Base-by-base conservation (phyloP, 192 early-diverging fungal species). In the Mortierella hygrophila region DNA sequence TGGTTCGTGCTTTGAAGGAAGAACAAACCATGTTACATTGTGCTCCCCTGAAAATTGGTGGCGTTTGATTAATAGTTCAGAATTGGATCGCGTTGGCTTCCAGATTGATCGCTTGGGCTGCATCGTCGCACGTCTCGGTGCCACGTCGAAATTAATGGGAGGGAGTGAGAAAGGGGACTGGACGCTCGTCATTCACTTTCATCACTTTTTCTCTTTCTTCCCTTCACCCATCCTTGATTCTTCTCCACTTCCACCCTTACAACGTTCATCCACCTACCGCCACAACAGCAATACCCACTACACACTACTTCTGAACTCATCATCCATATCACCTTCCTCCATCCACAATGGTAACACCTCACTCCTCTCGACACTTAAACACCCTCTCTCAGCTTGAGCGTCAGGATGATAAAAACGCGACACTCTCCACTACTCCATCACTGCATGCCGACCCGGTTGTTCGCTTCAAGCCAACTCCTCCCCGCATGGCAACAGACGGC, bases 121-220 rank as follows among this genome's bases (percentile, higher is more conserved):
- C 60, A 65, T 32, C 60, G 29, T 65, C 29, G 60, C 60, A 65
- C n/a, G 60, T 65, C 60, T 65, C 60, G 60, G 60, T 65, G 60
- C 60, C 60, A 65, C 60, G 60, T 65, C 60, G 60, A 42, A 38
- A 70, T 23, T 35, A 41, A 42, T 3, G 37, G 38, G 5, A 70
- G 21, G 35, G 47, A 52, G 18, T 2, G 47, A 52, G 4, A 52
- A 18, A 52, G 15, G 35, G 5, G 13, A 32, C 11, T 8, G 29
- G 60, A 11, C 29, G 11, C 6, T 65, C 60, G 55, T 57, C 55
- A 10, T 55, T 5, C 52, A 55, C 55, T 65, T 65, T 65, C 60
- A 65, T 65, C 60, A 65, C 60, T 32, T 65, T 65, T 65, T 65
- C 26, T 32, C 13, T 65, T 15, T 65, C 57, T 26, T 26, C 11